Conservation (phyloP, 306 rosid genomes). For the Datisca glomerata region DNA sequence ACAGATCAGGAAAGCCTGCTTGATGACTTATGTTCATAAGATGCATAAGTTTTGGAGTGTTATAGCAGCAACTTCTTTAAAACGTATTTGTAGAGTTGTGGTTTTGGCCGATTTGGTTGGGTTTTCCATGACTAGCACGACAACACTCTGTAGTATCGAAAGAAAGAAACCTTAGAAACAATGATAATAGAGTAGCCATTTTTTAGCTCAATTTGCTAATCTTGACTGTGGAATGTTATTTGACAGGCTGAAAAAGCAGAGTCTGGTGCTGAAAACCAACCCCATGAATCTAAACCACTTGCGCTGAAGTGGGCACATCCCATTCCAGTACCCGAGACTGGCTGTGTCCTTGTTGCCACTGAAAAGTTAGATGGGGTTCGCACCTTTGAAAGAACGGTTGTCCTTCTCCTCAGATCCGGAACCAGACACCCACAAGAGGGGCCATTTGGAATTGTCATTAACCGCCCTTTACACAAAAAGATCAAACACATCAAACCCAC, state of each 20-base stretch:
- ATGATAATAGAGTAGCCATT: neutral
- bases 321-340: conserved; percentile 81
- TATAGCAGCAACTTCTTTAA: too few relatives aligned
- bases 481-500: conserved; percentile 82
- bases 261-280: conserved; percentile 30
- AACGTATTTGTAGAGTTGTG: too few relatives aligned
- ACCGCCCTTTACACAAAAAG: conserved; percentile 84
- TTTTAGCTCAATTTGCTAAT: conserved; percentile 6
- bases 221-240: conserved; percentile 12
- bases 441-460: conserved; percentile 84
- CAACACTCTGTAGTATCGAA: too few relatives aligned
- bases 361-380: conserved; percentile 91
- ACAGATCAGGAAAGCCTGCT: neutral
- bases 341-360: conserved; percentile 91
- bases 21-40: neutral
- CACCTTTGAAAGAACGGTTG: conserved; percentile 82
- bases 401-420: conserved; percentile 91
- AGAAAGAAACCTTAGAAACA: too few relatives aligned
- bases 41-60: too few relatives aligned
- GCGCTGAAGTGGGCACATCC: conserved; percentile 95
- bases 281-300: conserved; percentile 38
- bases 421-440: conserved; percentile 83
- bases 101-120: too few relatives aligned
- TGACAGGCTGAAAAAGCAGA: conserved; percentile 45
- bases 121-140: too few relatives aligned